A percentile compares a stretch with the other conserved stretches of the same genome.
Conservation (phyloP, 306 rosid species). For the Rubus parviflorus region DNA sequence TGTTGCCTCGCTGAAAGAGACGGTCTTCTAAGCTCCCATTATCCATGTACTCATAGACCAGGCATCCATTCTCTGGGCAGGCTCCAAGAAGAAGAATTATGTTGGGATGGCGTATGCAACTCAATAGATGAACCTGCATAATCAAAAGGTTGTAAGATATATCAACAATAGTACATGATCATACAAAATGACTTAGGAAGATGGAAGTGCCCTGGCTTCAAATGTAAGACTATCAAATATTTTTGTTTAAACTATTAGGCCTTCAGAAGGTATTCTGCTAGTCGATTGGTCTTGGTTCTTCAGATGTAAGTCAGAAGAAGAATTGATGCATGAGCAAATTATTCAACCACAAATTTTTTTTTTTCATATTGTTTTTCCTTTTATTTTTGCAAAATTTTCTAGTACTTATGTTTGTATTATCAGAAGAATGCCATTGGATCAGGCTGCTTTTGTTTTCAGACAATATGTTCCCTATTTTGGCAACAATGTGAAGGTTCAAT, state of each 20-base stretch:
- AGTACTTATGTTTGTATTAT: not conserved
- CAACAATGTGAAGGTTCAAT: not conserved
- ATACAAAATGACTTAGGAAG: not conserved
- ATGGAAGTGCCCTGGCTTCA: not conserved
- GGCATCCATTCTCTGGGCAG: slow-evolving; percentile 73
- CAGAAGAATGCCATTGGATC: not conserved
- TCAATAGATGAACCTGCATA: slow-evolving; percentile 65
- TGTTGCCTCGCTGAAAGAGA: slow-evolving; percentile 48
- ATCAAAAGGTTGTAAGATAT: not conserved
- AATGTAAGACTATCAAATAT: not conserved
- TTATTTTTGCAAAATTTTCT: not conserved
- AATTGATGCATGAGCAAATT: no score
- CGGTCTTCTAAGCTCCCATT: slow-evolving; percentile 86
- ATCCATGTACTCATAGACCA: slow-evolving; percentile 78
- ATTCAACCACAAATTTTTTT: not conserved
- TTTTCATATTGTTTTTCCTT: not conserved
- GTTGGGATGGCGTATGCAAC: slow-evolving; percentile 83
- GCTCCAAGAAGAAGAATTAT: slow-evolving; percentile 92
- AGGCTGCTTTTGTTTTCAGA: not conserved
- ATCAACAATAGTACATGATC: not conserved
- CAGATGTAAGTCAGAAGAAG: no score
- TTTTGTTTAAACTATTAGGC: not conserved
- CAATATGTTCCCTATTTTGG: not conserved
- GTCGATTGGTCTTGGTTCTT: not conserved
- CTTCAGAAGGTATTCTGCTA: not conserved